Conservation (phyloP, 2,329 filamentous ascomycete species). For the Paraphoma chrysanthemicola region DNA sequence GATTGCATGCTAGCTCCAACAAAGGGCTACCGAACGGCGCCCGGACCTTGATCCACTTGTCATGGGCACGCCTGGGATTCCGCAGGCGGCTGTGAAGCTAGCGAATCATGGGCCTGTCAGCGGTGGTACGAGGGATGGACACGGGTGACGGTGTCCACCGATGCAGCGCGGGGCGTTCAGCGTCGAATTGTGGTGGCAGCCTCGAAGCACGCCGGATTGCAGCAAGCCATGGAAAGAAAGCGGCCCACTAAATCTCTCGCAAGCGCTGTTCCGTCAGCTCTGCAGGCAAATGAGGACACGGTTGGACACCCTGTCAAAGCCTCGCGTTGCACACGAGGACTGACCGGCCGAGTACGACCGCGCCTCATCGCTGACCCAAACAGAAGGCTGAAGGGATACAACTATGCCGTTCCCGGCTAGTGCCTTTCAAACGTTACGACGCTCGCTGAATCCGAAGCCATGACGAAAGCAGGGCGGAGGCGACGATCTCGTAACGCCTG, state of each 20-base stretch:
- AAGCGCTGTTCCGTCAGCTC: constrained; percentile 28
- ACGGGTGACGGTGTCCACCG: background rate
- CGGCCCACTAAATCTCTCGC: constrained; percentile 15
- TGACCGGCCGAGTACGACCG: constrained; percentile 22
- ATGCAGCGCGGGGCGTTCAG: constrained; percentile 2
- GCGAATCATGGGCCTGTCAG: constrained; percentile 24
- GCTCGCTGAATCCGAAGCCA: constrained; percentile 36
- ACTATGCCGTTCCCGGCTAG: constrained; percentile 24
- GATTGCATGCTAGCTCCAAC: constrained; percentile 24
- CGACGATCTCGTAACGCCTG: constrained; percentile 43
- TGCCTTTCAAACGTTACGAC: constrained; percentile 40
- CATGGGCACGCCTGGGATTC: constrained; percentile 25
- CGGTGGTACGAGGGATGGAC: constrained; percentile 1
- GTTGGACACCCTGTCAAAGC: constrained; percentile 22
- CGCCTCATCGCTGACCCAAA: constrained; percentile 30
- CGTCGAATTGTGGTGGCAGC: constrained; percentile 34
- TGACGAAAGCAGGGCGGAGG: constrained; percentile 42
- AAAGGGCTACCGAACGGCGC: constrained; percentile 29
- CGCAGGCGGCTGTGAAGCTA: constrained; percentile 29
- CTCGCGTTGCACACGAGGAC: constrained; percentile 19
- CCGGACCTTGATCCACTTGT: constrained; percentile 34
- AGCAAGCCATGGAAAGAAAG: constrained; percentile 7
- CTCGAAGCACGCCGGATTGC: constrained; percentile 20
- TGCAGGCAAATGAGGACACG: constrained; percentile 4
- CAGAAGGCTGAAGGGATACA: constrained; percentile 31